Evolutionary conservation across 345 rosid species (phyloP).

Genomic region (Crucihimalaya himalaica): DNA sequence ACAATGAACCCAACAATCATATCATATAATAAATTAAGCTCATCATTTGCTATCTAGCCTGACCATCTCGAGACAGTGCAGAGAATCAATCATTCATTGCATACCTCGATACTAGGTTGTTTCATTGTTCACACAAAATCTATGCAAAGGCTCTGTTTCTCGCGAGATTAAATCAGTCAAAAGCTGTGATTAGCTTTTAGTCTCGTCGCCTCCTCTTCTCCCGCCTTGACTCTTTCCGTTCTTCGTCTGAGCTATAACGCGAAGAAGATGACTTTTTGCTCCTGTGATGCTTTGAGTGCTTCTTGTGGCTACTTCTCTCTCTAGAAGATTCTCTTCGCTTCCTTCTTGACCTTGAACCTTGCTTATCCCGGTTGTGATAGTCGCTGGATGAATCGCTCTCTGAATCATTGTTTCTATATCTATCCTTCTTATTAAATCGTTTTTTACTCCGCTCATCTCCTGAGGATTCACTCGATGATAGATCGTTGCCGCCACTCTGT

Average conservation of each 20-base stretch:
- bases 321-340: conserved; percentile 49
- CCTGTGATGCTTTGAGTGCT: conserved; percentile 58
- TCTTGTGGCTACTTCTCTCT: conserved; percentile 64
- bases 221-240: conserved; percentile 44
- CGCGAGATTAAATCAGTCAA: neutral
- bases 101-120: neutral
- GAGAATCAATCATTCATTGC: conserved; percentile 8
- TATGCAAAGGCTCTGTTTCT: neutral
- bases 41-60: conserved; percentile 1
- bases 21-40: conserved; percentile 7
- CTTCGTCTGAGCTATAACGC: conserved; percentile 40
- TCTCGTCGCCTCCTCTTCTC: conserved; percentile 52
- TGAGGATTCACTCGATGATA: conserved; percentile 46
- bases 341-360: conserved; percentile 58
- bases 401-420: conserved; percentile 53
- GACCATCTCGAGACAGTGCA: conserved; percentile 10
- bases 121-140: neutral
- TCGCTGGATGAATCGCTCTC: conserved; percentile 60
- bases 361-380: conserved; percentile 39
- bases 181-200: conserved; percentile 22
- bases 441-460: conserved; percentile 66
- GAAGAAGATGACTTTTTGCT: conserved; percentile 53
- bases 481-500: conserved; percentile 21
- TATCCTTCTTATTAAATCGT: conserved; percentile 43
- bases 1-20: neutral